Evolutionary conservation across 2,329 filamentous ascomycete genomes (phyloP).

Genomic region (Pseudogymnoascus verrucosus): DNA sequence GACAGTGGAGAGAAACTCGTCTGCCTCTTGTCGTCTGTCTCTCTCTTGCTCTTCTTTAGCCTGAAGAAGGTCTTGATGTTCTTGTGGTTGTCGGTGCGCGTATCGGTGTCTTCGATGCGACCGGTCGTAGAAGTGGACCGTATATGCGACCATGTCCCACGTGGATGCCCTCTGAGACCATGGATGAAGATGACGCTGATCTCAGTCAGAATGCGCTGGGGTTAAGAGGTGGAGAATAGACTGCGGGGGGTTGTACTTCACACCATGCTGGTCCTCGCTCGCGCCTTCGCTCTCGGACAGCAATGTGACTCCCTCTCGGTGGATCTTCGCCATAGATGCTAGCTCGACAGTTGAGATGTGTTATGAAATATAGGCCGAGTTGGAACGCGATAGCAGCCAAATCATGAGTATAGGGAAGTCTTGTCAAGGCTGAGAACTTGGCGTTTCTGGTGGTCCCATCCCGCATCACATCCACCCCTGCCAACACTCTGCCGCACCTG

Average conservation of each 20-base stretch:
- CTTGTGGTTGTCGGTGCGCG: not conserved
- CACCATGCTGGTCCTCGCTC: not conserved
- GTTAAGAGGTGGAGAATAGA: not conserved
- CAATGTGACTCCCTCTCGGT: not conserved
- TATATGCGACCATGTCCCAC: not conserved
- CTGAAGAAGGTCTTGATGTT: not conserved
- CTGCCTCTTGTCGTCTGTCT: not conserved
- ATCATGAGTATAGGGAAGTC: not conserved
- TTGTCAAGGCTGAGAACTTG: not conserved
- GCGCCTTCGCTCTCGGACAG: not conserved
- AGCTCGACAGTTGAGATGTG: not conserved
- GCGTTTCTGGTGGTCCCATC: not conserved
- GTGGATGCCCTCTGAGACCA: constrained; percentile 8
- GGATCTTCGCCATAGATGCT: not conserved
- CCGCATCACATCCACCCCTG: not conserved
- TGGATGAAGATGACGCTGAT: constrained; percentile 10
- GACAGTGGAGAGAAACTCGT: not conserved
- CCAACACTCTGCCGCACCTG: not conserved
- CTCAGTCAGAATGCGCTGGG: not conserved
- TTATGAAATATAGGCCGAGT: not conserved
- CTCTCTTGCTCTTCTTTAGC: not conserved
- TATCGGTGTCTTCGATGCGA: not conserved
- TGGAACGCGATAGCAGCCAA: not conserved
- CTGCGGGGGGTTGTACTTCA: not conserved
- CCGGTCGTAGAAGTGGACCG: not conserved